Percentiles rank a stretch among this genome's conserved stretches.
phyloP scores from a whole-genome alignment of 2,329 filamentous ascomycete species.

The Colletotrichum sp. region DNA sequence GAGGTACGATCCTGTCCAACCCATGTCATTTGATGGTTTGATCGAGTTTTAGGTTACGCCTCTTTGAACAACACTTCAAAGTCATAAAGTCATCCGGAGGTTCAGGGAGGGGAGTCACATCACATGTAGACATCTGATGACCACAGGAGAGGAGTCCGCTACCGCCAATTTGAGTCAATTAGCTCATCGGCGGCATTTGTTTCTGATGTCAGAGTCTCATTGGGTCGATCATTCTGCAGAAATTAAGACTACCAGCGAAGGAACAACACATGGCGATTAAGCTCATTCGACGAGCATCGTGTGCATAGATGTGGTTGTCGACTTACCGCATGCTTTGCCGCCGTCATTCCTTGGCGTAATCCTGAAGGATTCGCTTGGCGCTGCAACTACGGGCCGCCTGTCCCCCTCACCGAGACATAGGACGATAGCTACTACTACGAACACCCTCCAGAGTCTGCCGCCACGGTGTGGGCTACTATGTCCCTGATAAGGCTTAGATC shows the following conservation, averaged over 20 bases:
- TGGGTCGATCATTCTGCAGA: neutral
- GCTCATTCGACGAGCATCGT: neutral
- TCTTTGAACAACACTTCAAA: neutral
- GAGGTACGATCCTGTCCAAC: neutral
- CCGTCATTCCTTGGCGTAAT: neutral
- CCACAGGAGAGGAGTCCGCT: neutral
- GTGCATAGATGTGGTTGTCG: neutral
- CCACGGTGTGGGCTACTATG: neutral
- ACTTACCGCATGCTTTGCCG: neutral
- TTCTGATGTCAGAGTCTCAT: neutral
- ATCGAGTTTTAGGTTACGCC: neutral
- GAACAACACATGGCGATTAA: neutral
- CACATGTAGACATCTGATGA: neutral
- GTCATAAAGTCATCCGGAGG: neutral
- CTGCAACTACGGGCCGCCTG: neutral
- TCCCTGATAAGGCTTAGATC: neutral
- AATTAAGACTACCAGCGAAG: neutral
- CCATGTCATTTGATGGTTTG: neutral
- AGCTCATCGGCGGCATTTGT: neutral
- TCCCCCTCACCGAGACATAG: neutral
- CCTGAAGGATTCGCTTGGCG: neutral
- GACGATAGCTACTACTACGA: neutral
- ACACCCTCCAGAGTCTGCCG: neutral
- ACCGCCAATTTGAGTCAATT: neutral
- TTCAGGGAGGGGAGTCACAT: neutral